Evolutionary conservation across 805 yeast species (phyloP).

Genomic region (Tetrapisispora namnaoensis): DNA sequence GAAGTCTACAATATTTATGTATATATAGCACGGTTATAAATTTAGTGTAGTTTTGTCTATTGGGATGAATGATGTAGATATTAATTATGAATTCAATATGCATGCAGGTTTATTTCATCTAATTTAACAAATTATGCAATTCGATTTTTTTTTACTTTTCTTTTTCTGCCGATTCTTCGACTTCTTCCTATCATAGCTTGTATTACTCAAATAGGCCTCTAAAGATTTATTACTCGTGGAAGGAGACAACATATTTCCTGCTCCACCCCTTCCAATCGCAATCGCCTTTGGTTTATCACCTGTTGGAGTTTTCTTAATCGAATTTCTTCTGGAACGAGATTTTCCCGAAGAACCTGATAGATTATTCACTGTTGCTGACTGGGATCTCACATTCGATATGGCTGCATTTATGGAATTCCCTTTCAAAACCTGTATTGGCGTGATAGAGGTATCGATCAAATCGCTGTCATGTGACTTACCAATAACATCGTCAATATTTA

Average conservation of each 20-base stretch:
- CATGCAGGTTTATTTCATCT: neutral
- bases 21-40: neutral
- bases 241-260: constrained; percentile 29
- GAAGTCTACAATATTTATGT: neutral
- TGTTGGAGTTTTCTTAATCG: neutral
- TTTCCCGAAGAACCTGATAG: neutral
- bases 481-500: neutral
- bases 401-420: constrained; percentile 3
- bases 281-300: constrained; percentile 8
- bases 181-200: constrained; percentile 4
- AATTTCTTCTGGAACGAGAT: neutral
- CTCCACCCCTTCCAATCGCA: constrained; percentile 29
- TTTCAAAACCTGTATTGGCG: constrained; percentile 6
- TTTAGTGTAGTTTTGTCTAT: neutral
- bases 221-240: constrained; percentile 9
- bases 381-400: constrained; percentile 3
- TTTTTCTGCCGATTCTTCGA: constrained; percentile 5
- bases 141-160: constrained; percentile 4
- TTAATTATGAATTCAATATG: neutral
- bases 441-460: constrained; percentile 7
- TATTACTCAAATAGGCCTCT: neutral
- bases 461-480: constrained; percentile 1
- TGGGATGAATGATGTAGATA: neutral
- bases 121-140: constrained; percentile 1
- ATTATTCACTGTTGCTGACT: neutral